Evolutionary conservation across 495 filamentous ascomycete species (phyloP).

Genomic region (Lentithecium fluviatile): DNA sequence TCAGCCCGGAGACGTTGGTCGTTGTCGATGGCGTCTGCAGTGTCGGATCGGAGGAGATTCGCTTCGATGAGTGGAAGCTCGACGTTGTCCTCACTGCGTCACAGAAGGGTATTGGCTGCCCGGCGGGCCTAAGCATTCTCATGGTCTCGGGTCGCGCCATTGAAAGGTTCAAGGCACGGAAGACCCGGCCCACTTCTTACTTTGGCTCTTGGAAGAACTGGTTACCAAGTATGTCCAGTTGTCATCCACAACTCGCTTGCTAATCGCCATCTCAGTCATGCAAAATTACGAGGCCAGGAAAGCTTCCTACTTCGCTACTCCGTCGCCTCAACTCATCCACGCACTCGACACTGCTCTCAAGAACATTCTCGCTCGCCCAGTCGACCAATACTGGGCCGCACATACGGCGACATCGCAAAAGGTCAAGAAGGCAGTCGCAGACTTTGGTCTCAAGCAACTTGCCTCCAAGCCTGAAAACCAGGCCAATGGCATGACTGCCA

Average conservation of each 20-base stretch:
- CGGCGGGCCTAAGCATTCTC: constrained; percentile 87
- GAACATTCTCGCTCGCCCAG: constrained; percentile 76
- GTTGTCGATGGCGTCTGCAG: constrained; percentile 96
- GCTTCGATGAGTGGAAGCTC: constrained; percentile 90
- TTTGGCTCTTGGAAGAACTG: constrained; percentile 97
- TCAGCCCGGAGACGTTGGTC: constrained; percentile 86
- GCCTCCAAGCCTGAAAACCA: constrained; percentile 82
- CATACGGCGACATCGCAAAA: constrained; percentile 74
- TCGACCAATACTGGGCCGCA: constrained; percentile 73
- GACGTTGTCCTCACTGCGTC: constrained; percentile 91
- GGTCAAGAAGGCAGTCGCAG: constrained; percentile 76
- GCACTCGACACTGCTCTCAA: constrained; percentile 90
- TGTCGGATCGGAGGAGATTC: constrained; percentile 92
- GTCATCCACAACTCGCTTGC: neutral
- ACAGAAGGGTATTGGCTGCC: constrained; percentile 95
- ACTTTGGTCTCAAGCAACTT: constrained; percentile 81
- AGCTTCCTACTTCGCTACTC: constrained; percentile 95
- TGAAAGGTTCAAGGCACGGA: constrained; percentile 71
- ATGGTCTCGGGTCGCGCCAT: constrained; percentile 92
- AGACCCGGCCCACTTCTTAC: constrained; percentile 77
- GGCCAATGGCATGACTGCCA: constrained; percentile 96
- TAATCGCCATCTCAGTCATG: constrained; percentile 64
- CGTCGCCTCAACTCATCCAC: constrained; percentile 88
- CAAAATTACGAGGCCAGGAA: constrained; percentile 97
- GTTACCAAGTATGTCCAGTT: constrained; percentile 66